phyloP scores from a whole-genome alignment of 768 basidiomycete genomes.

The Suillus weaverae region DNA sequence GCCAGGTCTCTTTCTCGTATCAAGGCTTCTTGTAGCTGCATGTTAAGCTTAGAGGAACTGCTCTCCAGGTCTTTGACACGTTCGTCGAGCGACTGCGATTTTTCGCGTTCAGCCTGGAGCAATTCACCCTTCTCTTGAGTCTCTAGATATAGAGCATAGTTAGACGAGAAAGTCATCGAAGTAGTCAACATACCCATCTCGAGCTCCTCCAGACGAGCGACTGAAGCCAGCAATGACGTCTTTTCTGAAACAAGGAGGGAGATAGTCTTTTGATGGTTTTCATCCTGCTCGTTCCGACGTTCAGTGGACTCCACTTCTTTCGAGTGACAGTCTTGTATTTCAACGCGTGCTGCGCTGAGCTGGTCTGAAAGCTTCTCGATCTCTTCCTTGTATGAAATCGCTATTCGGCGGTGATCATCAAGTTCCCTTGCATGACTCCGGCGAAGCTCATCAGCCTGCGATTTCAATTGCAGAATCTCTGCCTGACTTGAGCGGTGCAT shows the following conservation, averaged over 20 bases:
- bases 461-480: slow-evolving; percentile 20
- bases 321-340: slow-evolving; percentile 20
- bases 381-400: background rate
- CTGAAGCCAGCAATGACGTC: slow-evolving; percentile 53
- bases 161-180: slow-evolving; percentile 7
- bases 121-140: slow-evolving; percentile 42
- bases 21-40: slow-evolving; percentile 37
- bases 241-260: slow-evolving; percentile 77
- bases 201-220: slow-evolving; percentile 57
- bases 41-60: slow-evolving; percentile 39
- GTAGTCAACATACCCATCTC: slow-evolving; percentile 52
- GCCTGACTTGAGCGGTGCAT: slow-evolving; percentile 12
- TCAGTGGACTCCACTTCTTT: slow-evolving; percentile 14
- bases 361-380: slow-evolving; percentile 15
- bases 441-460: slow-evolving; percentile 12
- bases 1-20: slow-evolving; percentile 54
- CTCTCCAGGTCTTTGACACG: slow-evolving; percentile 45
- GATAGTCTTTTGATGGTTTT: slow-evolving; percentile 73
- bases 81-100: slow-evolving; percentile 39
- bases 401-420: slow-evolving; percentile 2
- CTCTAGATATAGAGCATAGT: slow-evolving; percentile 32
- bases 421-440: slow-evolving; percentile 7
- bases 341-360: slow-evolving; percentile 18
- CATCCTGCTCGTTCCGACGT: slow-evolving; percentile 34
- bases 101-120: slow-evolving; percentile 45